Percentiles rank a stretch among this genome's conserved stretches.
These are phyloP conservation scores for Rhodotorula babjevae DNA, from an alignment of 768 basidiomycete species.

Conservation along the genomic window DNA sequence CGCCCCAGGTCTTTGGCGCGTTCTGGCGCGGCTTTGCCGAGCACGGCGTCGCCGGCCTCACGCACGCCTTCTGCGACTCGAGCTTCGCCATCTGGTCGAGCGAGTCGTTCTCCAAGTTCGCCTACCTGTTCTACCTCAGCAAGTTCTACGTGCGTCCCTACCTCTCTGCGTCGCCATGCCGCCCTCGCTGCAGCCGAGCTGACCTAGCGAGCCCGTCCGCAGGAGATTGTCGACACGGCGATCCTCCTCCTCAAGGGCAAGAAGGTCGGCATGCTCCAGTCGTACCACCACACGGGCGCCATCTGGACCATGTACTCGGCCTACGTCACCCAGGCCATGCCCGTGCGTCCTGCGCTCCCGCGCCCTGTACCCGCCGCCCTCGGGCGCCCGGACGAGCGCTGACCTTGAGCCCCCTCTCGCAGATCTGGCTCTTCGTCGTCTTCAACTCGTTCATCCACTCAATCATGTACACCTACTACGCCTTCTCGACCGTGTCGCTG, in stretches of 20 bases:
- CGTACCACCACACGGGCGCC: conserved; percentile 44
- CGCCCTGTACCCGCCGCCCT: no score
- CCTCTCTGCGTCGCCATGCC: no score
- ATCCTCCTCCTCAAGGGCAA: conserved; percentile 44
- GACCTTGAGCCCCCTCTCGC: not conserved
- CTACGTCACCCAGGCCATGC: conserved; percentile 24
- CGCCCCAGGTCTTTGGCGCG: conserved; percentile 26
- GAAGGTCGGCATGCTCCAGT: conserved; percentile 41
- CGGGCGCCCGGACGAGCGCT: no score
- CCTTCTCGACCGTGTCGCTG: conserved; percentile 39
- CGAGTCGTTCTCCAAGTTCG: conserved; percentile 18
- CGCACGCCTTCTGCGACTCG: conserved; percentile 33
- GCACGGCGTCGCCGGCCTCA: conserved; percentile 22
- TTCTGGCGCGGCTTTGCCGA: conserved; percentile 25
- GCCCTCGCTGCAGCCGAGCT: no score
- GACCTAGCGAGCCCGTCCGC: not conserved
- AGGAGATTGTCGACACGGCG: conserved; percentile 32
- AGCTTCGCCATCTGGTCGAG: conserved; percentile 20
- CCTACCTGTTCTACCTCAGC: conserved; percentile 36
- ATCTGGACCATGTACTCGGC: conserved; percentile 29
- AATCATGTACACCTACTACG: conserved; percentile 40
- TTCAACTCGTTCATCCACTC: conserved; percentile 43
- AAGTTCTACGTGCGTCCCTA: conserved; percentile 33
- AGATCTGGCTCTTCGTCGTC: conserved; percentile 36
- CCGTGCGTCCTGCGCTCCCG: conserved; percentile 9